Evolutionary conservation across 495 filamentous ascomycete species (phyloP), one percentile per base, ranked within the genome.

Genomic region (Penicillium coffeae): DNA sequence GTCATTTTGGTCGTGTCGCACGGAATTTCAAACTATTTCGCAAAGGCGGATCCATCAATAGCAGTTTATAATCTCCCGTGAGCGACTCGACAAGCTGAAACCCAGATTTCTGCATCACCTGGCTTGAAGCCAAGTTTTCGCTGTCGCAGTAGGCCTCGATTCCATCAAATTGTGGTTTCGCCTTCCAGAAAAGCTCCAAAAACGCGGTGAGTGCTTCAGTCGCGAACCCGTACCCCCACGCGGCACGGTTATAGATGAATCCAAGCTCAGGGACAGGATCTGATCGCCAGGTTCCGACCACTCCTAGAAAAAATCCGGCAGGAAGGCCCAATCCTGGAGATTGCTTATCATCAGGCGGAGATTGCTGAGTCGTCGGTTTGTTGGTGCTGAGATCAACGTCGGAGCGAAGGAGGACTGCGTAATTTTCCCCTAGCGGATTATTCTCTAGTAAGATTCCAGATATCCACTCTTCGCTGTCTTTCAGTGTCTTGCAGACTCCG

Each of bases 191-290:
- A 13, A 56, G 18, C 14, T 50, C 21, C 1, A 63, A 18, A 45
- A 64, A 66, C 1, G 45, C 60, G 25, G 25, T 42, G 45, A 71
- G 18, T 1, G 60, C 65, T 33, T 68, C 64, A 0, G 59, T 63
- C 3, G 66, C 65, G 44, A 61, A 64, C 1, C 68, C 68, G 10
- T 52, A 30, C 2, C 65, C 66, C 65, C 60, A 68, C 1, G 40
- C 52, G 4, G 42, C 42, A n/a, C 47, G 56, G 35, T 62, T 51
- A 14, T 64, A 65, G 14, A 59, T 58, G 32, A 62, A 65, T 3
- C 65, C 62, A 13, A 69, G 42, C 46, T 69, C 58, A 0, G 67
- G 56, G 4, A 48, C 16, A 0, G 58, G 58, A 0, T 50, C 35
- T 20, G 45, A 32, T 21, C 16, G 34, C 52, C 52, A 48, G n/a